Percentiles rank a stretch among this genome's conserved stretches.
phyloP scores from a whole-genome alignment of 805 yeast species.

The Saccharomycopsis babjevae region DNA sequence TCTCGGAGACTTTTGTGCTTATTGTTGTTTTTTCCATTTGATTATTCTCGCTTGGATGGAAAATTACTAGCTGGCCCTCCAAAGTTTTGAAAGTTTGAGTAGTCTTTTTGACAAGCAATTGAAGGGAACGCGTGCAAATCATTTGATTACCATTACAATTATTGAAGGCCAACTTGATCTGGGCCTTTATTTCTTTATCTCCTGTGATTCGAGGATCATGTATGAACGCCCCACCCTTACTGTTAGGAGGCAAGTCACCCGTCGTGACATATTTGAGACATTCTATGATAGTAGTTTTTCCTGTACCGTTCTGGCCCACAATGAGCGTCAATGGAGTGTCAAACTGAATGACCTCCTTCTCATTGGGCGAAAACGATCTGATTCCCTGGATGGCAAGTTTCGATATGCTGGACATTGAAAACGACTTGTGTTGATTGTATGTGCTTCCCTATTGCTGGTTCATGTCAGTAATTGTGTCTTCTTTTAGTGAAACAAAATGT shows the following conservation, averaged over 20 bases:
- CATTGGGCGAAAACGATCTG: slow-evolving; percentile 81
- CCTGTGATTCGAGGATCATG: slow-evolving; percentile 83
- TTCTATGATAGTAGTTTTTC: slow-evolving; percentile 93
- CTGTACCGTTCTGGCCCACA: slow-evolving; percentile 94
- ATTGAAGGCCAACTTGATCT: slow-evolving; percentile 77
- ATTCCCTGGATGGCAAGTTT: slow-evolving; percentile 75
- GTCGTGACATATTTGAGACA: slow-evolving; percentile 91
- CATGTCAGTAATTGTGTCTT: no score
- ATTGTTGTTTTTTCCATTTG: slow-evolving; percentile 63
- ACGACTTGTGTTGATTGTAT: slow-evolving; percentile 11
- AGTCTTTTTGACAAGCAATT: slow-evolving; percentile 52
- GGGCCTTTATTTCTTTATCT: slow-evolving; percentile 74
- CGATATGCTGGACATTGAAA: neutral
- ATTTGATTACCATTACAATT: slow-evolving; percentile 63
- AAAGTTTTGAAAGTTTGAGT: slow-evolving; percentile 75
- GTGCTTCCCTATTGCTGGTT: neutral
- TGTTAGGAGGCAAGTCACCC: slow-evolving; percentile 91
- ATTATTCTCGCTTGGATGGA: slow-evolving; percentile 27
- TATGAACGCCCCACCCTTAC: slow-evolving; percentile 91
- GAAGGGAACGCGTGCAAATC: slow-evolving; percentile 83
- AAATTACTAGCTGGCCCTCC: slow-evolving; percentile 75
- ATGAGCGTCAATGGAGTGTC: slow-evolving; percentile 85
- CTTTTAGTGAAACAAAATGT: no score
- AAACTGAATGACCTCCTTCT: slow-evolving; percentile 78
- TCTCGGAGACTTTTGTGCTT: slow-evolving; percentile 73